Conservation (phyloP, 1,284 basidiomycete genomes). For the Leccinum pachyderme region DNA sequence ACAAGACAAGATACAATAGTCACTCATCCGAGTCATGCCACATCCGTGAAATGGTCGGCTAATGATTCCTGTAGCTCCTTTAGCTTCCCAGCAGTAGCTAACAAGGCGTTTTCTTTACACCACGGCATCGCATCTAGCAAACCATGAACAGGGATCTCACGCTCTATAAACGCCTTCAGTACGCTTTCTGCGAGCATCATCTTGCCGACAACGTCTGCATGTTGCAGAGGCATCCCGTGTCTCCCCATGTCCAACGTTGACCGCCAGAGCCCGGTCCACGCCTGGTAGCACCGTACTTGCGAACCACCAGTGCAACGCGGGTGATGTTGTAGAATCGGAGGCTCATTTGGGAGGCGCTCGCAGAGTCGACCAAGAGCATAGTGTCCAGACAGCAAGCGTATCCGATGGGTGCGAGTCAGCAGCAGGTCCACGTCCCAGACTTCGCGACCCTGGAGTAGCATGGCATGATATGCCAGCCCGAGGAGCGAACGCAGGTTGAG, state of each 20-base stretch:
- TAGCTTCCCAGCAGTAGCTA: slow-evolving; percentile 35
- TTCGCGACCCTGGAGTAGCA: slow-evolving; percentile 42
- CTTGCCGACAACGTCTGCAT: slow-evolving; percentile 41
- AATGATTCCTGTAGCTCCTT: slow-evolving; percentile 39
- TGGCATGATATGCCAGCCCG: slow-evolving; percentile 43
- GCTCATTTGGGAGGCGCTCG: slow-evolving; percentile 39
- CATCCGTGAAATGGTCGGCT: slow-evolving; percentile 39
- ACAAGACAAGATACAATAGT: slow-evolving; percentile 13
- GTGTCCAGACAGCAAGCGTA: slow-evolving; percentile 43
- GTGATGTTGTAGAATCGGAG: slow-evolving; percentile 39
- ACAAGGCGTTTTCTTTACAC: slow-evolving; percentile 35
- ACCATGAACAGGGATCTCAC: slow-evolving; percentile 39
- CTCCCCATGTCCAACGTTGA: slow-evolving; percentile 38
- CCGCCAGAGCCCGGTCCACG: slow-evolving; percentile 42
- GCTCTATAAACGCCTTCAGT: slow-evolving; percentile 41
- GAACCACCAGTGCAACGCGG: slow-evolving; percentile 37
- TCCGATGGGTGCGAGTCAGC: slow-evolving; percentile 39
- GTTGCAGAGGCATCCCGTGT: slow-evolving; percentile 36
- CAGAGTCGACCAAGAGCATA: slow-evolving; percentile 43
- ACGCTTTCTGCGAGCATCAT: slow-evolving; percentile 41
- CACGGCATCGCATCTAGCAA: slow-evolving; percentile 41
- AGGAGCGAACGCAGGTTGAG: slow-evolving; percentile 41
- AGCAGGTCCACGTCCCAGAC: slow-evolving; percentile 40
- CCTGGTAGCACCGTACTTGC: slow-evolving; percentile 42
- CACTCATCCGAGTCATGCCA: no score